Base-by-base conservation (phyloP, 148 eudicot genomes). In the Mesembryanthemum crystallinum region DNA sequence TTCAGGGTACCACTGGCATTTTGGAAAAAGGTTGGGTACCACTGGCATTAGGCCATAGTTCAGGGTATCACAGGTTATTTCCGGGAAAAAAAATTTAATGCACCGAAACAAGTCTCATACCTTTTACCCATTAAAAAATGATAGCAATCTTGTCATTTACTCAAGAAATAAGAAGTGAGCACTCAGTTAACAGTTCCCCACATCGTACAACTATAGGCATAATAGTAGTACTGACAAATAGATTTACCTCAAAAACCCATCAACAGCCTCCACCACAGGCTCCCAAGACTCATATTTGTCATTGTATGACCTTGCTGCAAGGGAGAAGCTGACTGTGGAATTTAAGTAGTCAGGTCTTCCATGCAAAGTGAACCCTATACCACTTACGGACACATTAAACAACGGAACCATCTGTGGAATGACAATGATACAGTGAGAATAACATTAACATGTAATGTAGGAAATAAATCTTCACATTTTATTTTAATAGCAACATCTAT, bases 201-300 rank as follows among this genome's bases (percentile, higher is more conserved):
- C 13, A 45, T 35, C 15, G 33, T 71, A 1, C 55, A 66, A 25
- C 67, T 57, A 65, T 32, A 58, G 27, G 4, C 64, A 21, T 33
- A 37, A 18, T 4, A 29, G 51, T 45, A 30, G 13, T 8, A 66
- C 29, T 43, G 45, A 65, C 24, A 59, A 8, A n/a, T 51, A 54
- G 55, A 32, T 23, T 82, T 69, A 95, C 99, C 99, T 92, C 78
- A 95, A 82, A 76, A 85, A 86, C 77, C 94, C 97, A 85, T 95
- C 99, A 81, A 89, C 90, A 66, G 94, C 92, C 85, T 95, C 99
- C 69, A 92, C 83, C 79, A 95, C 84, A 78, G 99, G 98, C 86
- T 95, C 99, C 99, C 97, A 92, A 9, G 89, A 54, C 68, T 95
- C 99, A 77, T 89, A 88, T 82, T 91, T 95, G 81, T 95, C 99